Evolutionary conservation across 192 early-diverging fungal genomes (phyloP).

Genomic region (Gryganskiella cystojenkinii): DNA sequence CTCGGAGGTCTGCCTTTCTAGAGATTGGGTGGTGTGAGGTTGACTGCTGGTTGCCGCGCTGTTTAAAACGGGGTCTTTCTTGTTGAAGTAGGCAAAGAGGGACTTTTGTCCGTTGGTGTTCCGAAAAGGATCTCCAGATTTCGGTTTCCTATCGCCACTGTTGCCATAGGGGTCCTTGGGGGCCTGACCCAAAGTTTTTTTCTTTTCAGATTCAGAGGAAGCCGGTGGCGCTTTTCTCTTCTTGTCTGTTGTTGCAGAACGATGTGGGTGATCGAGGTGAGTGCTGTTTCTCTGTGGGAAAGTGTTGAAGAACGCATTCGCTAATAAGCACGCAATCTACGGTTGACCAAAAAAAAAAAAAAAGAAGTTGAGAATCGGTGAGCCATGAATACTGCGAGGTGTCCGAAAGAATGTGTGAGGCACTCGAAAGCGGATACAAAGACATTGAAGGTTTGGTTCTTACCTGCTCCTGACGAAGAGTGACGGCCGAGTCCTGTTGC

Average conservation of each 20-base stretch:
- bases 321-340: slow-evolving; percentile 45
- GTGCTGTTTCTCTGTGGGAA: slow-evolving; percentile 30
- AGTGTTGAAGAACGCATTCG: slow-evolving; percentile 47
- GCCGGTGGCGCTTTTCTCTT: background rate
- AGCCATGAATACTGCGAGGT: background rate
- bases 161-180: slow-evolving; percentile 25
- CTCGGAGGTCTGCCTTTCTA: background rate
- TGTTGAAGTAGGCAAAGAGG: slow-evolving; percentile 36
- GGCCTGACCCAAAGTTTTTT: background rate
- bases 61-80: slow-evolving; percentile 10
- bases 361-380: background rate
- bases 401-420: no score
- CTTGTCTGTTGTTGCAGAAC: background rate
- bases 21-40: no score
- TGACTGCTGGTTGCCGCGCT: background rate
- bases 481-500: slow-evolving; percentile 32
- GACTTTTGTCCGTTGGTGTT: slow-evolving; percentile 33
- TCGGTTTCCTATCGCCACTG: background rate
- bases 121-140: slow-evolving; percentile 4
- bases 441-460: no score
- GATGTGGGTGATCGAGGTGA: no score
- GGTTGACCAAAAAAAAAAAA: background rate
- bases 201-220: background rate
- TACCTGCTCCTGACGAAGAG: slow-evolving; percentile 50
- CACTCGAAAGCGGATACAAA: no score